Percentiles rank a stretch among this genome's conserved stretches.
These are phyloP conservation scores for Podaxis carcinomalis DNA, from an alignment of 768 basidiomycete genomes.

Conservation along the genomic window DNA sequence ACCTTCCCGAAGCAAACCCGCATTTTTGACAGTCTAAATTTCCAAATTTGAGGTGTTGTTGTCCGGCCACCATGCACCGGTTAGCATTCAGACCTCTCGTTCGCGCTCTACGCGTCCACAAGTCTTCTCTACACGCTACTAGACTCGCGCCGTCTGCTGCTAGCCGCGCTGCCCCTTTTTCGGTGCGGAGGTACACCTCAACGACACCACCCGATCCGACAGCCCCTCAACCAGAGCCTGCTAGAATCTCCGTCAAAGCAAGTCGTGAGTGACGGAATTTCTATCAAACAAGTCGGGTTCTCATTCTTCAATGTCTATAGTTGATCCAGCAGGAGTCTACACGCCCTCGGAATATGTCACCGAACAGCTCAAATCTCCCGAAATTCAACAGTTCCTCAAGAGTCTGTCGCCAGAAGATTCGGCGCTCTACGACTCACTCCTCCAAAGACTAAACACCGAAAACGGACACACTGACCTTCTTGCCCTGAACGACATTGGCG, in stretches of 20 bases:
- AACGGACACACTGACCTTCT: not conserved
- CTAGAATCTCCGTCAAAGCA: conserved; percentile 21
- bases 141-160: not conserved
- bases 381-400: not conserved
- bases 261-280: not conserved
- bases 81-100: conserved; percentile 20
- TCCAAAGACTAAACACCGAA: not conserved
- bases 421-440: not conserved
- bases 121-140: not conserved
- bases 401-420: not conserved
- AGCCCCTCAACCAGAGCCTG: conserved; percentile 3
- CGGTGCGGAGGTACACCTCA: not conserved
- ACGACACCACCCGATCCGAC: not conserved
- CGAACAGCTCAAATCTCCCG: not conserved
- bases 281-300: not conserved
- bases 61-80: conserved; percentile 7
- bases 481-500: conserved; percentile 1
- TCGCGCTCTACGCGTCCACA: conserved; percentile 26
- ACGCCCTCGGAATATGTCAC: not conserved
- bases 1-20: not conserved
- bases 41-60: not conserved
- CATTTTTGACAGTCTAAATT: not conserved
- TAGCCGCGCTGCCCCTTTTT: not conserved
- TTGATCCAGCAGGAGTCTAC: not conserved
- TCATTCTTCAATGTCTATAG: not conserved